These are phyloP conservation scores for Pugionium dolabratum DNA, from an alignment of 345 rosid species.

Conservation along the genomic window DNA sequence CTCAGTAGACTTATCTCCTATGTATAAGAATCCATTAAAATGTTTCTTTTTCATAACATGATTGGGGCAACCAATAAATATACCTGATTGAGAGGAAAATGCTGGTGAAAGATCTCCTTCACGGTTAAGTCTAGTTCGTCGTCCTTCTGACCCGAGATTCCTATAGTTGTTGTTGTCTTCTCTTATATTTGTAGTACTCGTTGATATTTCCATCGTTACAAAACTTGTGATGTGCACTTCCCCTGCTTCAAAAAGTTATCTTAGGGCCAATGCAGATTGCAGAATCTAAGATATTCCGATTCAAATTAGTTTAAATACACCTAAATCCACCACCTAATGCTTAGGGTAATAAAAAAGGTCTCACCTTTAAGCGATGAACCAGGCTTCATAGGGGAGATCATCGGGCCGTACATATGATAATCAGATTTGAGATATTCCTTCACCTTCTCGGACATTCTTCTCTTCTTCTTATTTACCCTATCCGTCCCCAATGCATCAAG, in stretches of 20 bases:
- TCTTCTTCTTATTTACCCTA: constrained; percentile 35
- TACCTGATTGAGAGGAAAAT: constrained; percentile 21
- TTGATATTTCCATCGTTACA: constrained; percentile 33
- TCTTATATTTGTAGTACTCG: constrained; percentile 13
- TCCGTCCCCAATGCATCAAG: constrained; percentile 15
- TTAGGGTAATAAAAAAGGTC: neutral
- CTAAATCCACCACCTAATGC: no score
- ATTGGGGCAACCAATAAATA: neutral
- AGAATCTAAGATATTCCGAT: neutral
- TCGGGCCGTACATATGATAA: constrained; percentile 46
- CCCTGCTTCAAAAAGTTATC: constrained; percentile 23
- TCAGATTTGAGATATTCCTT: constrained; percentile 54
- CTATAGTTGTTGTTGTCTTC: constrained; percentile 3
- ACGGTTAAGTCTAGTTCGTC: constrained; percentile 10
- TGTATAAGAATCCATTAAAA: neutral
- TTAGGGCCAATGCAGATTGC: neutral
- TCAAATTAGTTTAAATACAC: no score
- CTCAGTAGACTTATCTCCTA: constrained; percentile 16
- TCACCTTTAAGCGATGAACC: constrained; percentile 33
- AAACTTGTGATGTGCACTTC: constrained; percentile 23
- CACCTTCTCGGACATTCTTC: constrained; percentile 38
- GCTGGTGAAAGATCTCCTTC: constrained; percentile 22
- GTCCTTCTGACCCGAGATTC: constrained; percentile 16
- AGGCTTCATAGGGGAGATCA: constrained; percentile 31
- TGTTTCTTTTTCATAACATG: constrained; percentile 2